Percentiles rank a stretch among this genome's conserved stretches.
phyloP scores from a whole-genome alignment of 805 yeast species.

The Suhomyces vadensis region DNA sequence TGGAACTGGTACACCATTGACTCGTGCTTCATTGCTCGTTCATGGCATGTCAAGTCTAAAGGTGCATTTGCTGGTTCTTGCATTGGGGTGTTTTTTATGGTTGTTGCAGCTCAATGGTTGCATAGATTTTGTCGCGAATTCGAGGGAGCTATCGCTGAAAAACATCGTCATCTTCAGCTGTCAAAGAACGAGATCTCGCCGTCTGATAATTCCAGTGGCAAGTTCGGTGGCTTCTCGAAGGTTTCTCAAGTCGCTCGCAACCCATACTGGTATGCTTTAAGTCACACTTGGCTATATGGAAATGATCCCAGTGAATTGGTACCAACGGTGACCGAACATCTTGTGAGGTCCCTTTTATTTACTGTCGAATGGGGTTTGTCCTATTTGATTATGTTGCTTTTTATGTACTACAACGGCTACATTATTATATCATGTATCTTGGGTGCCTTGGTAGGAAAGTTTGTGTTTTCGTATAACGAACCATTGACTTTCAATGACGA shows the following conservation, averaged over 20 bases:
- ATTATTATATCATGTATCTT: conserved; percentile 61
- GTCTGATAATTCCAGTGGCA: neutral
- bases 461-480: conserved; percentile 51
- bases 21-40: conserved; percentile 59
- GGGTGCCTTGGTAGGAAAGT: conserved; percentile 61
- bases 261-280: conserved; percentile 27
- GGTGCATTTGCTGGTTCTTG: conserved; percentile 76
- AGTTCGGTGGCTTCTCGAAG: neutral
- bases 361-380: conserved; percentile 64
- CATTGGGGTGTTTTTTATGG: conserved; percentile 63
- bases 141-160: conserved; percentile 39
- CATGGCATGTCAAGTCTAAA: conserved; percentile 61
- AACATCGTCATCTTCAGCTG: neutral
- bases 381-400: conserved; percentile 66
- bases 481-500: conserved; percentile 26
- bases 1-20: conserved; percentile 77
- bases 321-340: conserved; percentile 52
- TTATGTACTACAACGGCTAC: conserved; percentile 76
- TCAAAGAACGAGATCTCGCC: neutral
- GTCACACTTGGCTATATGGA: conserved; percentile 35
- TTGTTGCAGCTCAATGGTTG: conserved; percentile 57
- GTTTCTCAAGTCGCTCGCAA: conserved; percentile 10
- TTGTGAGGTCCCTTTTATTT: conserved; percentile 49
- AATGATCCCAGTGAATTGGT: conserved; percentile 23
- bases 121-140: conserved; percentile 56